Conservation (phyloP, 306 rosid species). For the Boehmeria nivea region DNA sequence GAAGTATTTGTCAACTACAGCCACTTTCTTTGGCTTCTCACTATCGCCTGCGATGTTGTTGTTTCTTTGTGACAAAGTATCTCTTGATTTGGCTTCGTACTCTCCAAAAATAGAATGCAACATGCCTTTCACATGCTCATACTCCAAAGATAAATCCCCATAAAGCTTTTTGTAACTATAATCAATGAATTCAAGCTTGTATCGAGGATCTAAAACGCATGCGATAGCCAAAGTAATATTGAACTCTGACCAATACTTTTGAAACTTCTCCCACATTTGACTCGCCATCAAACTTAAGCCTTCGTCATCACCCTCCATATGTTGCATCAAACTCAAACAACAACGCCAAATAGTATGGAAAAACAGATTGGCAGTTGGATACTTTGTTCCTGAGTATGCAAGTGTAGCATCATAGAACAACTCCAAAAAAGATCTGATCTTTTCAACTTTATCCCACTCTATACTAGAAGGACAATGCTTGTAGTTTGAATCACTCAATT, state of each 20-base stretch:
- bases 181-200: background rate
- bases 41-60: no score
- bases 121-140: background rate
- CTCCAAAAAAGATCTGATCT: background rate
- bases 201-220: background rate
- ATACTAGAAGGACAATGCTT: background rate
- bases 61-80: no score
- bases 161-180: background rate
- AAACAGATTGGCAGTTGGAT: background rate
- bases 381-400: background rate
- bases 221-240: background rate
- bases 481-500: background rate
- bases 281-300: background rate
- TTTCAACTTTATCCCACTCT: conserved; percentile 1
- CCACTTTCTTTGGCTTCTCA: no score
- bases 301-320: background rate
- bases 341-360: background rate
- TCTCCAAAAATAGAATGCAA: background rate
- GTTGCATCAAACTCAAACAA: background rate
- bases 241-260: conserved; percentile 6
- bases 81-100: background rate
- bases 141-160: background rate
- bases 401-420: background rate
- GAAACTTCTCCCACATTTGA: background rate
- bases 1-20: no score